These are phyloP conservation scores for Dioscorea dumetorum DNA, from an alignment of 106 monocot genomes.

Conservation along the genomic window DNA sequence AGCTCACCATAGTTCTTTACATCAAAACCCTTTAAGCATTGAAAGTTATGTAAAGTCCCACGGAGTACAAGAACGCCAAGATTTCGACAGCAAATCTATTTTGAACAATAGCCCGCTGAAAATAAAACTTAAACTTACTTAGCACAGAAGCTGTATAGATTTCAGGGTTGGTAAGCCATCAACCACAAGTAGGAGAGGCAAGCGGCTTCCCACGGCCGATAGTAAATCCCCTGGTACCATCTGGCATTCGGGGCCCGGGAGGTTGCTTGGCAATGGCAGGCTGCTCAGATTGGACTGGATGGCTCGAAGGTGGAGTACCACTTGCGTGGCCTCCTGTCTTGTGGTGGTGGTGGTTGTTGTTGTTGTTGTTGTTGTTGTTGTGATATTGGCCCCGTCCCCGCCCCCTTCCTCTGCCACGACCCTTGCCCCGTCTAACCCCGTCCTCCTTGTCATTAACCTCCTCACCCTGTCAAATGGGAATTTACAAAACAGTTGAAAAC, in stretches of 20 bases:
- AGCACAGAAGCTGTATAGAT: not conserved
- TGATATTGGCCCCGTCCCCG: constrained; percentile 51
- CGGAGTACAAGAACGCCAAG: too few species aligned
- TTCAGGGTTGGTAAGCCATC: not conserved
- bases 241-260: constrained; percentile 78
- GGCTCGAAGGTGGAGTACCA: constrained; percentile 34
- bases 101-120: not conserved
- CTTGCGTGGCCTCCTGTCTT: constrained; percentile 14
- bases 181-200: not conserved
- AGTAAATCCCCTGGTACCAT: constrained; percentile 72
- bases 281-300: constrained; percentile 22
- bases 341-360: constrained; percentile 14
- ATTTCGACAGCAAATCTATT: too few species aligned
- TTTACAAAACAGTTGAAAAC: not conserved
- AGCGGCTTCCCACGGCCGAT: constrained; percentile 63
- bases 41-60: too few species aligned
- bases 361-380: constrained; percentile 17
- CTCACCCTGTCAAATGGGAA: constrained; percentile 30
- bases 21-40: too few species aligned
- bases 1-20: too few species aligned
- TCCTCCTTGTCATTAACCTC: constrained; percentile 44
- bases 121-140: not conserved
- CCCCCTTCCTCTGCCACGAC: constrained; percentile 39
- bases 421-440: constrained; percentile 28
- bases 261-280: constrained; percentile 36